Conservation (phyloP, 345 rosid species). For the Salix udensis region DNA sequence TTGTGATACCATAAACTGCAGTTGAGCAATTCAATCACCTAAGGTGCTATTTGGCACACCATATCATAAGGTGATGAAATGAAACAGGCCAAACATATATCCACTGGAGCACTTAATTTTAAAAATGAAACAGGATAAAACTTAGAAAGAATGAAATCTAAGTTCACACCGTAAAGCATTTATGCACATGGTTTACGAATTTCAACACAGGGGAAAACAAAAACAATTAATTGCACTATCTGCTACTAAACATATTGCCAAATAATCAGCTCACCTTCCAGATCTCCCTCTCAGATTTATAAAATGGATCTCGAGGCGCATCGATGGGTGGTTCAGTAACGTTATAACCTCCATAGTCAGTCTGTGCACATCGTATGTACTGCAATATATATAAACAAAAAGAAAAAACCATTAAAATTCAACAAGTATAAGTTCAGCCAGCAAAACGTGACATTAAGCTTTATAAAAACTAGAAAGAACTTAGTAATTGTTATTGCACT, state of each 20-base stretch:
- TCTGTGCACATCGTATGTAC: slow-evolving; percentile 84
- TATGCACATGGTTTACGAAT: background rate
- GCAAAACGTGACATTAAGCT: background rate
- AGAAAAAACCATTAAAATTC: background rate
- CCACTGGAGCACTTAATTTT: too few species aligned
- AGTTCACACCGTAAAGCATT: background rate
- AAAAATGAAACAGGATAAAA: background rate
- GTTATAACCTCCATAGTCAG: slow-evolving; percentile 79
- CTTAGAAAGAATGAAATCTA: background rate
- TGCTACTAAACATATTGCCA: background rate
- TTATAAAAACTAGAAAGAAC: background rate
- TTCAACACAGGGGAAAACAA: background rate
- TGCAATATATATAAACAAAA: slow-evolving; percentile 22
- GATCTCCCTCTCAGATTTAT: slow-evolving; percentile 72
- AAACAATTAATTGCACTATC: background rate
- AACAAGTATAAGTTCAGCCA: background rate
- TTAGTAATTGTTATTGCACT: background rate
- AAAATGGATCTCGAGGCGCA: slow-evolving; percentile 84
- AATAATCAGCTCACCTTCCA: slow-evolving; percentile 46
- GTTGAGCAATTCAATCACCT: too few species aligned
- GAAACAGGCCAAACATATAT: too few species aligned
- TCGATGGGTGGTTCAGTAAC: slow-evolving; percentile 91
- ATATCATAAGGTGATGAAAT: too few species aligned
- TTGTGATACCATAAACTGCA: too few species aligned
- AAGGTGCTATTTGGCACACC: too few species aligned